Evolutionary conservation across 768 basidiomycete genomes (phyloP), one percentile per base, ranked within the genome.

Genomic region (Tephrocybe sp.): DNA sequence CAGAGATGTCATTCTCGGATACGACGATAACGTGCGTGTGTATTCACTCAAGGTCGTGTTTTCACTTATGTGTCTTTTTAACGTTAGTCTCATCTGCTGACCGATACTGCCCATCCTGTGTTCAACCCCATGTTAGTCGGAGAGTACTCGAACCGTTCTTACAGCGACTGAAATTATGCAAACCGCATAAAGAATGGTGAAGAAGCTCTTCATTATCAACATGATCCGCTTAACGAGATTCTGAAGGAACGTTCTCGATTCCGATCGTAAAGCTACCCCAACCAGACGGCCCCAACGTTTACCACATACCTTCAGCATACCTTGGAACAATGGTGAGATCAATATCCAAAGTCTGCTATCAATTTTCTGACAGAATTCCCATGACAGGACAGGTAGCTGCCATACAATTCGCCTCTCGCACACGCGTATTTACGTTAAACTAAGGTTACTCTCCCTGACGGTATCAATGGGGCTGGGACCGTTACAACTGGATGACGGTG

Each of bases 1-100:
- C 5, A 66, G 76, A 39, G 80, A 83, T 60, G 72, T 84, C 9
- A 66, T 82, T n/a, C 66, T 82, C 1, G 81, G 82, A 1, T 83
- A 80, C 53, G 80, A 83, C 53, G 75, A 82, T 55, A 77, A 75
- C 47, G 76, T 76, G 41, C 49, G 67, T 66, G 55, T 18, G 25
- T 45, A 8, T 46, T 46, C n/a, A 34, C 15, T 25, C 16, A 34
- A 25, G 12, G 5, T 25, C 11, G 13, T 5, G 2, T n/a, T n/a
- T 15, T 19, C 26, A 21, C 21, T 42, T 5, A 36, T 4, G 9
- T 28, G 5, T 5, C 24, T 9, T 22, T 15, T 5, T 28, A 21
- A 26, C 19, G 18, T 6, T 30, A 79, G 76, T 65, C 70, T 6
- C 56, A 58, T 11, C 60, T 79, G 28, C 57, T 71, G 26, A 74